Evolutionary conservation across 257 asterid species (phyloP).

Genomic region (Sherardia arvensis): DNA sequence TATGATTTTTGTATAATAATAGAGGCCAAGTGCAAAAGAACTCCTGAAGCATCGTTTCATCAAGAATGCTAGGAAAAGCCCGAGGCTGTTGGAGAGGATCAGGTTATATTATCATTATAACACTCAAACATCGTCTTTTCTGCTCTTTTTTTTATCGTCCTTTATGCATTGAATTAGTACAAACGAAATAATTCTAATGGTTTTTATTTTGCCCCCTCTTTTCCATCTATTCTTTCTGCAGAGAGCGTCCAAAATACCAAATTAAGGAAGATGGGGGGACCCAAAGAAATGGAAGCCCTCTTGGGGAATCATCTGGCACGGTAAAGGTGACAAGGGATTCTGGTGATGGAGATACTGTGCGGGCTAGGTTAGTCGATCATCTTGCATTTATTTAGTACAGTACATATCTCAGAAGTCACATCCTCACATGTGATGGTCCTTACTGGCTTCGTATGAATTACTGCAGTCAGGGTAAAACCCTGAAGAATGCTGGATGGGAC

Average conservation of each 20-base stretch:
- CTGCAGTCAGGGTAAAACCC: constrained; percentile 59
- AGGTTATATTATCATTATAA: constrained; percentile 34
- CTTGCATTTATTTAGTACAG: constrained; percentile 12
- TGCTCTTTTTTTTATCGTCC: no score
- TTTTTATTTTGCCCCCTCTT: constrained; percentile 8
- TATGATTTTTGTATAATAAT: constrained; percentile 12
- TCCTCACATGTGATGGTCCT: background rate
- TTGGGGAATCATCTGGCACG: constrained; percentile 46
- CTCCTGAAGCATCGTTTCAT: constrained; percentile 88
- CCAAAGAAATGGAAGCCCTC: constrained; percentile 28
- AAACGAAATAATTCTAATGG: background rate
- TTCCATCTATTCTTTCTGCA: constrained; percentile 11
- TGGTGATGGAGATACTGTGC: constrained; percentile 29
- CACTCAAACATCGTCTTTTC: no score
- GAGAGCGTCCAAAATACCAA: constrained; percentile 46
- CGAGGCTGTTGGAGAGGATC: constrained; percentile 91
- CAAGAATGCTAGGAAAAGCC: constrained; percentile 84
- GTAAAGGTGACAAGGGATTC: constrained; percentile 36
- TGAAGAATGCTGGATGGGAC: constrained; percentile 89
- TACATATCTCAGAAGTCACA: background rate
- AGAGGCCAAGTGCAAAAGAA: constrained; percentile 98
- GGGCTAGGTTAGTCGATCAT: constrained; percentile 46
- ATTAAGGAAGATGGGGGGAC: constrained; percentile 32
- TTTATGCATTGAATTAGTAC: background rate
- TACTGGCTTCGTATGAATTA: constrained; percentile 20